Evolutionary conservation across 1,284 basidiomycete genomes (phyloP).

Genomic region (Vanrija pseudolonga): DNA sequence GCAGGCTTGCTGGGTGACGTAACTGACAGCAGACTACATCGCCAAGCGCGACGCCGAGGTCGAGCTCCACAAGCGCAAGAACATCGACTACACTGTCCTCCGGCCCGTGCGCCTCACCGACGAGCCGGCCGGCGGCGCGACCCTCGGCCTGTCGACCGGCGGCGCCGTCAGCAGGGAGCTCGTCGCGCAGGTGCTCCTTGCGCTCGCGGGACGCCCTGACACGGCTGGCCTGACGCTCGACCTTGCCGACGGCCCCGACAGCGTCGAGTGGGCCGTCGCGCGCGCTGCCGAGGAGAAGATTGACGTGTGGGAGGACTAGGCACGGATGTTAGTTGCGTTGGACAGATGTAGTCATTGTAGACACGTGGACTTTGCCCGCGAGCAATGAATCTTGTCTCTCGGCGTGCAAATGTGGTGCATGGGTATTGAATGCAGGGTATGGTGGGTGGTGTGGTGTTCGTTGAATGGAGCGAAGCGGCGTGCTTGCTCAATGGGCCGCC

Average conservation of each 20-base stretch:
- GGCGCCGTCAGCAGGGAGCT: constrained; percentile 55
- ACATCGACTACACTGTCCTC: constrained; percentile 67
- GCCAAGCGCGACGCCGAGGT: constrained; percentile 70
- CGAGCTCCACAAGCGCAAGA: constrained; percentile 56
- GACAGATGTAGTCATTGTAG: no score
- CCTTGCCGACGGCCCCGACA: constrained; percentile 58
- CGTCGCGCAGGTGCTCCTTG: constrained; percentile 58
- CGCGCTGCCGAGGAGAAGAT: constrained; percentile 58
- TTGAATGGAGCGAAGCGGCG: neutral
- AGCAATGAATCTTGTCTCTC: no score
- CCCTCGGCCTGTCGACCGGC: constrained; percentile 60
- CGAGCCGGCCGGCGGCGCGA: constrained; percentile 56
- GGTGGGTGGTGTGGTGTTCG: no score
- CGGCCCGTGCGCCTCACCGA: constrained; percentile 62
- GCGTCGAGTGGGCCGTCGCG: constrained; percentile 59
- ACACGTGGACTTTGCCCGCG: no score
- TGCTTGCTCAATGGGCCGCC: neutral
- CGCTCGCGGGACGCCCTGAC: constrained; percentile 57
- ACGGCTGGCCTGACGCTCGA: constrained; percentile 63
- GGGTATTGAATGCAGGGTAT: no score
- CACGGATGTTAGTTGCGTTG: no score
- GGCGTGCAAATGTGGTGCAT: no score
- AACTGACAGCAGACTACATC: constrained; percentile 53
- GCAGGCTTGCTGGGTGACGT: neutral
- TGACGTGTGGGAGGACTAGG: constrained; percentile 26